Evolutionary conservation across 2,329 filamentous ascomycete species (phyloP), one percentile per base, ranked within the genome.

Genomic region (Penicillium sp.): DNA sequence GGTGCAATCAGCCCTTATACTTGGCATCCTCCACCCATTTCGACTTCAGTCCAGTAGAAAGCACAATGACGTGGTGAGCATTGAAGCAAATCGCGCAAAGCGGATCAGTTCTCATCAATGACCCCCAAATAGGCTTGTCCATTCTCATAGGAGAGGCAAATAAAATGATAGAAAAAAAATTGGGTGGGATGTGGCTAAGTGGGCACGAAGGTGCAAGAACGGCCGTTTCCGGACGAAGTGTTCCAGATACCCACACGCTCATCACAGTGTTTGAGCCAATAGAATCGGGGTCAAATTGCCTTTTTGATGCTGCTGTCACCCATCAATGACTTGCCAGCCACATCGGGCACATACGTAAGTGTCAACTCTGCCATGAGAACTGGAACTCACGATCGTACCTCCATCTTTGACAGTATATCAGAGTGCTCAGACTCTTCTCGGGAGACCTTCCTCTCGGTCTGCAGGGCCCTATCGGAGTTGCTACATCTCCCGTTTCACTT

Each of bases 181-280:
- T 12, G 8, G 19, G 19, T 37, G 35, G 30, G 8, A 24, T 45
- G 38, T 45, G 24, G 38, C 51, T 54, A 54, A 28, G 33, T 28
- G 33, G 51, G 51, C 33, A 44, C 40, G 28, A 33, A 30, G 53
- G 22, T 37, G 54, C 13, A 57, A 49, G 24, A n/a, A 57, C 54
- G 54, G 54, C 42, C 54, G 54, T 57, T 57, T 57, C 26, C 54
- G 54, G 54, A 37, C 24, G 19, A 38, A 37, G 24, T 22, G 53
- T 44, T 45, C 28, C 38, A 44, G 38, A 24, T 47, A 22, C 30
- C 54, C 54, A 57, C 54, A 33, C 17, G 37, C 17, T 40, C 51
- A 28, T 40, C 37, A 10, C 19, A 13, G 35, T 22, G 10, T 51
- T 33, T 51, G 49, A 54, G 35, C 51, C 51, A 54, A 54, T 54